A percentile compares a stretch with the other conserved stretches of the same genome.
These are phyloP conservation scores for Phytophthora pseudosyringae DNA, from an alignment of 352 stramenopile species.

Conservation along the genomic window DNA sequence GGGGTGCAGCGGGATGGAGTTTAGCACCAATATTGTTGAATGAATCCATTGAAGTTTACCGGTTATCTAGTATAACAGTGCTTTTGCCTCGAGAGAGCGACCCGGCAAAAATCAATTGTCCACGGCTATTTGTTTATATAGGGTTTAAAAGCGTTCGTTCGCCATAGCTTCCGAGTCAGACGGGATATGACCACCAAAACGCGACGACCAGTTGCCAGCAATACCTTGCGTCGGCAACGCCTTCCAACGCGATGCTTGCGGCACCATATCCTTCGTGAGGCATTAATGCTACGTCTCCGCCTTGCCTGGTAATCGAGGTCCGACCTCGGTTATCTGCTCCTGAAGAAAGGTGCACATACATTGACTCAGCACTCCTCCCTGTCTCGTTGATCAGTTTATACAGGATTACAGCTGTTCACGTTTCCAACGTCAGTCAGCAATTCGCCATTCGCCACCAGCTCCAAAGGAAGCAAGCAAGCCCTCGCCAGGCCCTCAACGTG, in stretches of 20 bases:
- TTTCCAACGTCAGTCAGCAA: constrained; percentile 3
- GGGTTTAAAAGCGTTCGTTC: no score
- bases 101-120: no score
- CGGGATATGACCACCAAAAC: neutral
- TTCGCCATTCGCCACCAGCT: constrained; percentile 2
- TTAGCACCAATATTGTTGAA: no score
- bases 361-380: no score
- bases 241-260: neutral
- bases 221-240: neutral
- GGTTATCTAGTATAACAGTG: no score
- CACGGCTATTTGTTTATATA: no score
- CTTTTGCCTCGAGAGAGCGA: no score
- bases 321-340: neutral
- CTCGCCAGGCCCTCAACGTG: neutral
- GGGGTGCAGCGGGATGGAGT: no score
- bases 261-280: neutral
- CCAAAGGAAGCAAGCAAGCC: constrained; percentile 1
- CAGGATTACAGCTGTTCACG: neutral
- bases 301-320: neutral
- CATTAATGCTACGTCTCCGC: neutral
- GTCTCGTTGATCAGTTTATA: neutral
- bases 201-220: neutral
- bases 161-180: neutral
- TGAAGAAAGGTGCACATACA: no score
- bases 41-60: no score